phyloP scores from a whole-genome alignment of 2,329 filamentous ascomycete species.

The Rutstroemia sp. region DNA sequence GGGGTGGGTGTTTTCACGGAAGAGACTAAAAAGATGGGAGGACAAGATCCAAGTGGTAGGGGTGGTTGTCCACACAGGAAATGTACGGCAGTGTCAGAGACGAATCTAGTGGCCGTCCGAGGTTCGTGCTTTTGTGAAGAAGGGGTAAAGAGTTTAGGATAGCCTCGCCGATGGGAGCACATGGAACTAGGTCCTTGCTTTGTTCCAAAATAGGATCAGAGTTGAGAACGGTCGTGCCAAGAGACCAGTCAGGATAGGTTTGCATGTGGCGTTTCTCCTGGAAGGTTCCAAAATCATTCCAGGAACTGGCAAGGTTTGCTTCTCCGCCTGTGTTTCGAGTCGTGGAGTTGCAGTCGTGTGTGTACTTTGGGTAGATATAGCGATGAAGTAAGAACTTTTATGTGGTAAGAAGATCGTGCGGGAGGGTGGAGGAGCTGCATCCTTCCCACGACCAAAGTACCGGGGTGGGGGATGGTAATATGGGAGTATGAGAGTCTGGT shows the following conservation, averaged over 20 bases:
- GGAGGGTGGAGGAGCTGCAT: constrained; percentile 1
- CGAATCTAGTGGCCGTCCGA: constrained; percentile 8
- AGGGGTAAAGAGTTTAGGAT: constrained; percentile 2
- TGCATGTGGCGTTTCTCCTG: not conserved
- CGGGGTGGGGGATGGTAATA: not conserved
- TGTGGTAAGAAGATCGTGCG: not conserved
- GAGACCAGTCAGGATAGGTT: not conserved
- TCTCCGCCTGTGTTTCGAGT: not conserved
- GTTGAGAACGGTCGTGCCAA: constrained; percentile 3
- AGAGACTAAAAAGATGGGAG: constrained; percentile 5
- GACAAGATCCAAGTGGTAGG: constrained; percentile 8
- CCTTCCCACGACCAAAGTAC: constrained; percentile 1
- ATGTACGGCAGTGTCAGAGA: constrained; percentile 3
- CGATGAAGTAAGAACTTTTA: not conserved
- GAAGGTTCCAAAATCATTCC: not conserved
- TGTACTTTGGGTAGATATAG: not conserved
- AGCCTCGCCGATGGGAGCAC: constrained; percentile 4
- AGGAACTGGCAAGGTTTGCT: not conserved
- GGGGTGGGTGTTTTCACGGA: not conserved
- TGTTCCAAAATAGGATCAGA: not conserved
- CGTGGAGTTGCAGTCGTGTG: not conserved
- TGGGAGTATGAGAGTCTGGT: not conserved
- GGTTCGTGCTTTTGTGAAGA: constrained; percentile 7
- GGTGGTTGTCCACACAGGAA: not conserved
- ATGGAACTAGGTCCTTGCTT: constrained; percentile 2